phyloP scores from a whole-genome alignment of 768 basidiomycete species.

The Auricularia auricula-judae region DNA sequence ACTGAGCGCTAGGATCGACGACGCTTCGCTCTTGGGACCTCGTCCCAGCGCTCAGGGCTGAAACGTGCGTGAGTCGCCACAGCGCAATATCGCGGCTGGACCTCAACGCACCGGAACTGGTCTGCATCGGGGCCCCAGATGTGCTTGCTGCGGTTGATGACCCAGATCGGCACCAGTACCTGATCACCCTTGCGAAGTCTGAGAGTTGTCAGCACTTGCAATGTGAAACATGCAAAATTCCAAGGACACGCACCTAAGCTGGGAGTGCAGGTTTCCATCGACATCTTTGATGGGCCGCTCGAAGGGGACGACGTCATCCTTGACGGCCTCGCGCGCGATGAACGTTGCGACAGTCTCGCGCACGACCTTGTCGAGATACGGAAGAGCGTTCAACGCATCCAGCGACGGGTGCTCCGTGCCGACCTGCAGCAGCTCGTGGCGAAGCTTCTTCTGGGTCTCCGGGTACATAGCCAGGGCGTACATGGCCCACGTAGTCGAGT shows the following conservation, averaged over 20 bases:
- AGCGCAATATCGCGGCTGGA: not conserved
- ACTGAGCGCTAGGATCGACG: not conserved
- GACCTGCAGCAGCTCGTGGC: slow-evolving; percentile 11
- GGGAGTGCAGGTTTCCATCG: slow-evolving; percentile 8
- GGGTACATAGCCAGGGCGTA: slow-evolving; percentile 39
- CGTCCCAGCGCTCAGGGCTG: slow-evolving; percentile 4
- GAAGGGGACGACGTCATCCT: slow-evolving; percentile 44
- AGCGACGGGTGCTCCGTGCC: slow-evolving; percentile 6
- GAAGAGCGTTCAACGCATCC: slow-evolving; percentile 28
- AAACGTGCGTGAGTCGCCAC: not conserved
- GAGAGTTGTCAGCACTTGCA: not conserved
- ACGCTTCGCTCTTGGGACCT: not conserved
- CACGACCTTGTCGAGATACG: slow-evolving; percentile 52
- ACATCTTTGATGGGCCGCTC: slow-evolving; percentile 18
- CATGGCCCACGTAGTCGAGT: slow-evolving; percentile 47
- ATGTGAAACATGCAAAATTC: slow-evolving; percentile 3
- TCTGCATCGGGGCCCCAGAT: slow-evolving; percentile 27
- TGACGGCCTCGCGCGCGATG: slow-evolving; percentile 19
- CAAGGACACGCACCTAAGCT: slow-evolving; percentile 2
- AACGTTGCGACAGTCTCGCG: slow-evolving; percentile 48
- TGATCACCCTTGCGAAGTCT: slow-evolving; percentile 6
- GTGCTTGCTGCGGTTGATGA: slow-evolving; percentile 16
- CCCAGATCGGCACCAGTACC: slow-evolving; percentile 17
- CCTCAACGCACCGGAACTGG: slow-evolving; percentile 15
- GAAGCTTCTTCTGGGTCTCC: slow-evolving; percentile 26